Evolutionary conservation across 202 grass and related monocot species (phyloP).

Genomic region (Panicum virgatum): DNA sequence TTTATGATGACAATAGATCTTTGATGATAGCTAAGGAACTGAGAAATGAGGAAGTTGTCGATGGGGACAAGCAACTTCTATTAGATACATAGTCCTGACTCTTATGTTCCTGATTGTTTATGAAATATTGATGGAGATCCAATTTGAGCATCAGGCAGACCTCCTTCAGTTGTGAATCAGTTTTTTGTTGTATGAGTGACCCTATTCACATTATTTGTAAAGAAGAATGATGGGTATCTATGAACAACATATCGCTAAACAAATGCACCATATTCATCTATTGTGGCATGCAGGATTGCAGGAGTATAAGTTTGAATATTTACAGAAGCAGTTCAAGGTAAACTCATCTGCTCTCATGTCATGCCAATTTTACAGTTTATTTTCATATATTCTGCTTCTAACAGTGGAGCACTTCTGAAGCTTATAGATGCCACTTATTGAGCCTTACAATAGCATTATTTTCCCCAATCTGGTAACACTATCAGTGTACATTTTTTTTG

Average conservation of each 20-base stretch:
- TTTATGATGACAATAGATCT: conserved; percentile 57
- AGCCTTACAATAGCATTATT: conserved; percentile 16
- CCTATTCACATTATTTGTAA: neutral
- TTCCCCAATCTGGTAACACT: neutral
- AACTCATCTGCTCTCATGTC: conserved; percentile 9
- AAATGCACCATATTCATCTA: neutral
- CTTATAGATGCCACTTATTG: neutral
- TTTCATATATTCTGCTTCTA: conserved; percentile 6
- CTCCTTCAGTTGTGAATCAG: neutral
- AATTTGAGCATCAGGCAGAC: neutral
- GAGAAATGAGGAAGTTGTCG: conserved; percentile 18
- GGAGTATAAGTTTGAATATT: conserved; percentile 18
- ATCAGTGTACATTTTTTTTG: neutral
- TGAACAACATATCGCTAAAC: conserved; percentile 3
- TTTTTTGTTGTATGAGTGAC: neutral
- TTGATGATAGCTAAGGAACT: conserved; percentile 26
- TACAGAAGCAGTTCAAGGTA: conserved; percentile 29
- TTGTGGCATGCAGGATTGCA: neutral
- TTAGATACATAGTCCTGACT: conserved; percentile 39
- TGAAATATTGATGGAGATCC: conserved; percentile 19
- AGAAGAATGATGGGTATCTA: conserved; percentile 15
- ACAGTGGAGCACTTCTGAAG: neutral
- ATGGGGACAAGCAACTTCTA: conserved; percentile 32
- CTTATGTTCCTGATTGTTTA: conserved; percentile 1
- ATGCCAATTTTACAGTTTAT: neutral